Percentiles rank a stretch among this genome's conserved stretches.
phyloP scores from a whole-genome alignment of 176 grass and related monocot species.

The Olyra latifolia region DNA sequence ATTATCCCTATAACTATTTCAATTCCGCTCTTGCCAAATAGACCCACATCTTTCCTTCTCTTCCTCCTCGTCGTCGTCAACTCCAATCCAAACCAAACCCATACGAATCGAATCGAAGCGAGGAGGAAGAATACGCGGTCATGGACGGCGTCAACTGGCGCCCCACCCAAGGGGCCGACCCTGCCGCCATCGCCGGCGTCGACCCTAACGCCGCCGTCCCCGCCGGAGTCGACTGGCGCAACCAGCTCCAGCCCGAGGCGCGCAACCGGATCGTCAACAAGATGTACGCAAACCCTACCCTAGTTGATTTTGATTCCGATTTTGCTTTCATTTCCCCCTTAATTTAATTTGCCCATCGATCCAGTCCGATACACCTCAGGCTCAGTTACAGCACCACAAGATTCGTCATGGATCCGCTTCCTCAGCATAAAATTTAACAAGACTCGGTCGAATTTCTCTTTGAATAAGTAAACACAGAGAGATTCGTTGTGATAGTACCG shows the following conservation, averaged over 20 bases:
- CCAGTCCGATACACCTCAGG: not conserved
- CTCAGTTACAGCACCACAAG: not conserved
- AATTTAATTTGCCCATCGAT: not conserved
- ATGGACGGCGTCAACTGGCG: slow-evolving; percentile 57
- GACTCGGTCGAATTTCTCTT: not conserved
- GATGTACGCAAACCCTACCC: slow-evolving; percentile 43
- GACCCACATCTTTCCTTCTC: too few relatives aligned
- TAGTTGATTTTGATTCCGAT: not conserved
- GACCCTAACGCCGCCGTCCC: slow-evolving; percentile 36
- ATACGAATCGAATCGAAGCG: not conserved
- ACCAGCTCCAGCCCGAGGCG: slow-evolving; percentile 68
- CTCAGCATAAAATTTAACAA: too few relatives aligned
- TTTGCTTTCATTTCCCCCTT: too few relatives aligned
- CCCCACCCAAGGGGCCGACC: slow-evolving; percentile 46
- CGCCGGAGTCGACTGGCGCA: slow-evolving; percentile 55
- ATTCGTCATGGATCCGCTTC: slow-evolving; percentile 5
- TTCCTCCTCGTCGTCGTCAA: not conserved
- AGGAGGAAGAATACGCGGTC: not conserved
- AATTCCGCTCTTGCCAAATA: too few relatives aligned
- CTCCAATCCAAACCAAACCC: not conserved
- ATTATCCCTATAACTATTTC: too few relatives aligned
- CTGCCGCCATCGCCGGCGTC: slow-evolving; percentile 3
- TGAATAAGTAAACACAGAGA: not conserved
- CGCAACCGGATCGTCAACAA: slow-evolving; percentile 78
- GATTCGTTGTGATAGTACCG: not conserved